Evolutionary conservation across 2,329 filamentous ascomycete genomes (phyloP).

Genomic region (Dactylonectria estremocensis): DNA sequence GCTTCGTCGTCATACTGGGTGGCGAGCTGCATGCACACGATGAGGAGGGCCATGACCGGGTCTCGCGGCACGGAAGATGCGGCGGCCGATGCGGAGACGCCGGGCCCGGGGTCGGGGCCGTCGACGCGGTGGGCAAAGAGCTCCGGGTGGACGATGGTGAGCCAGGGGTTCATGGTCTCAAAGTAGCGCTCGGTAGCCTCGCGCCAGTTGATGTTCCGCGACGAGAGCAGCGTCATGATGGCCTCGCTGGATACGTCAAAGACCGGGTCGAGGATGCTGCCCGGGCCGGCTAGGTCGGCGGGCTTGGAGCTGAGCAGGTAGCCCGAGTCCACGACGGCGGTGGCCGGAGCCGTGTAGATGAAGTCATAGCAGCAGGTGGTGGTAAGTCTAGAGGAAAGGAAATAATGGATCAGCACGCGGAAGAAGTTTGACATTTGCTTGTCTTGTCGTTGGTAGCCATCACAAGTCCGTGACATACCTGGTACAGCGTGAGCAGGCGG

Average conservation of each 20-base stretch:
- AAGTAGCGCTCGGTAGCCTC: conserved; percentile 58
- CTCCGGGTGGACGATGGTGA: conserved; percentile 57
- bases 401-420: not conserved
- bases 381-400: conserved; percentile 40
- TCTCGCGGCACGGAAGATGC: conserved; percentile 35
- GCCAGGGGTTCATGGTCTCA: conserved; percentile 59
- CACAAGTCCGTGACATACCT: conserved; percentile 43
- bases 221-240: conserved; percentile 57
- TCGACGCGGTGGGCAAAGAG: conserved; percentile 54
- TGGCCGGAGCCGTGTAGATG: conserved; percentile 55
- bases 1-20: conserved; percentile 57
- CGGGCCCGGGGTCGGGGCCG: conserved; percentile 13
- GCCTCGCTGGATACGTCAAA: conserved; percentile 55
- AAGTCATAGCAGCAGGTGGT: conserved; percentile 56
- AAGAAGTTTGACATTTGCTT: not conserved
- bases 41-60: conserved; percentile 55
- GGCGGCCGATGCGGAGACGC: not conserved
- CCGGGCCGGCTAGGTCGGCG: conserved; percentile 37
- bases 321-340: conserved; percentile 50
- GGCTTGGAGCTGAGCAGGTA: conserved; percentile 46
- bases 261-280: conserved; percentile 49
- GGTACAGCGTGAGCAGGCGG: conserved; percentile 54
- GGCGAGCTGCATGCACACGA: conserved; percentile 61
- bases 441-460: not conserved
- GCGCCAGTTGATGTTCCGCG: conserved; percentile 55